A percentile compares a stretch with the other conserved stretches of the same genome.
phyloP scores from a whole-genome alignment of 2,329 filamentous ascomycete genomes.

The Cytospora paraplurivora region DNA sequence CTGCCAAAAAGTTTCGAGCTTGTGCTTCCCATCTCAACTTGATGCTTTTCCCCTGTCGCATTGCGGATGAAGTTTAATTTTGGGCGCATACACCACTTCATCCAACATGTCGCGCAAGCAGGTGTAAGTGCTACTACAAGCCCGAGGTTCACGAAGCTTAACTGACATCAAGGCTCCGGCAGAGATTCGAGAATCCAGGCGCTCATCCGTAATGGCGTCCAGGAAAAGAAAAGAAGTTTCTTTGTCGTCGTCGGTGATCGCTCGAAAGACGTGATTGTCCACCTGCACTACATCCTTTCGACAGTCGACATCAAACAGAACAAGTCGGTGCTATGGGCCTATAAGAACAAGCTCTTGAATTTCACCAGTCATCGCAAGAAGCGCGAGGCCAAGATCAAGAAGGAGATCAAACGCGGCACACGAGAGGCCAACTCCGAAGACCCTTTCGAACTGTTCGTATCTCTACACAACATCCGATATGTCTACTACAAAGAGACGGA shows the following conservation, averaged over 20 bases:
- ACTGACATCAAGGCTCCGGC: slow-evolving; percentile 21
- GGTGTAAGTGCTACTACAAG: slow-evolving; percentile 45
- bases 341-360: slow-evolving; percentile 95
- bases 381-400: slow-evolving; percentile 97
- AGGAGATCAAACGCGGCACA: slow-evolving; percentile 93
- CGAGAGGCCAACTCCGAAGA: slow-evolving; percentile 91
- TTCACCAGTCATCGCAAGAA: slow-evolving; percentile 97
- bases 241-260: slow-evolving; percentile 95
- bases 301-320: slow-evolving; percentile 89
- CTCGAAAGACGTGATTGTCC: slow-evolving; percentile 94
- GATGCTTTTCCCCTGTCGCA: slow-evolving; percentile 10
- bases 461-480: slow-evolving; percentile 95
- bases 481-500: slow-evolving; percentile 99
- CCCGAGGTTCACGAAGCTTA: background rate
- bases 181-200: slow-evolving; percentile 89
- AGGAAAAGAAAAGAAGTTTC: slow-evolving; percentile 97
- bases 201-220: slow-evolving; percentile 86
- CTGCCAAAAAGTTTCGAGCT: slow-evolving; percentile 26
- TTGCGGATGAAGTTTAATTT: slow-evolving; percentile 11
- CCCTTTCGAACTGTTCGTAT: slow-evolving; percentile 96
- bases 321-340: slow-evolving; percentile 96
- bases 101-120: slow-evolving; percentile 61
- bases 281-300: slow-evolving; percentile 89
- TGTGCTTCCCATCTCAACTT: background rate
- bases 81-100: slow-evolving; percentile 27